Evolutionary conservation across 371 early-diverging fungal genomes (phyloP).

Genomic region (Syncephalis fuscata): DNA sequence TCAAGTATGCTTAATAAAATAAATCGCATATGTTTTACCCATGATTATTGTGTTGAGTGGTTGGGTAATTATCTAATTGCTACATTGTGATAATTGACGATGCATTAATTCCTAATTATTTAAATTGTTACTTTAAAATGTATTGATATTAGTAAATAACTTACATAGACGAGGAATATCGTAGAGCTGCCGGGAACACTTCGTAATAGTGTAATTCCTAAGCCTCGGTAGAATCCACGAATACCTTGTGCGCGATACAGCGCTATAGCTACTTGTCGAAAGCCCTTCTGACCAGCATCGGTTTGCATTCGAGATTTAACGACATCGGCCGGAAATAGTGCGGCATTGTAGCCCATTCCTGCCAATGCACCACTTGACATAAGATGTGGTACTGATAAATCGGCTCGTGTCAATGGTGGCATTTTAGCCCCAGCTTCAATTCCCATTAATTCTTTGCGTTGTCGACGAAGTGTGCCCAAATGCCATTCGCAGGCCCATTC

Average conservation of each 20-base stretch:
- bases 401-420: constrained; percentile 23
- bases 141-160: constrained; percentile 4
- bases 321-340: constrained; percentile 87
- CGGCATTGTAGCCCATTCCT: constrained; percentile 81
- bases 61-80: too few species aligned
- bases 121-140: too few species aligned
- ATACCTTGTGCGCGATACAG: constrained; percentile 68
- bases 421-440: too few species aligned
- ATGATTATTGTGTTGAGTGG: too few species aligned
- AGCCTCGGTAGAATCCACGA: constrained; percentile 80
- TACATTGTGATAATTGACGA: too few species aligned
- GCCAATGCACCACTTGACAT: constrained; percentile 83
- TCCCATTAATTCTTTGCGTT: too few species aligned
- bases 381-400: constrained; percentile 41
- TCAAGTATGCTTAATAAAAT: too few species aligned
- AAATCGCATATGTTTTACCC: too few species aligned
- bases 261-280: constrained; percentile 37
- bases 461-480: constrained; percentile 14
- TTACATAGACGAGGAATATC: constrained; percentile 76
- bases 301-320: constrained; percentile 92
- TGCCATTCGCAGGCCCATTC: constrained; percentile 53
- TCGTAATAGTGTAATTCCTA: constrained; percentile 78
- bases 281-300: constrained; percentile 17
- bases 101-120: too few species aligned
- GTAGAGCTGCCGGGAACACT: constrained; percentile 85